phyloP scores from a whole-genome alignment of 768 basidiomycete species.

The Suillus decipiens region DNA sequence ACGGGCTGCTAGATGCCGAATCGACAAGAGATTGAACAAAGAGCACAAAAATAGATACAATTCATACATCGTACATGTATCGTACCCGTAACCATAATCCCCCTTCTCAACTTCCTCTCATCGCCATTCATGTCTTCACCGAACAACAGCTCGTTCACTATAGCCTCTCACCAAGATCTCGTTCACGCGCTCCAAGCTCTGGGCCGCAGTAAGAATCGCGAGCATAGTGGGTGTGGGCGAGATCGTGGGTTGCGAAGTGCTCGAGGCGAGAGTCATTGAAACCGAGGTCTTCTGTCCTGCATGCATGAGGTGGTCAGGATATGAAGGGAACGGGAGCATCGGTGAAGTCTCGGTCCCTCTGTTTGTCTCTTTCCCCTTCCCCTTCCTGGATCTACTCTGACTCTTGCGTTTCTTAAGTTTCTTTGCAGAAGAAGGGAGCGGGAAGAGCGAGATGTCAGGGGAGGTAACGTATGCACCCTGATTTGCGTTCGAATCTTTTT shows the following conservation, averaged over 20 bases:
- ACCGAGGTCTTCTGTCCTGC: slow-evolving; percentile 12
- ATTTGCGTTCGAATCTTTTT: background rate
- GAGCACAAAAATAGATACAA: background rate
- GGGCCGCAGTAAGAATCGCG: slow-evolving; percentile 22
- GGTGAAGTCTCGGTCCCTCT: slow-evolving; percentile 10
- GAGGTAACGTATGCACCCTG: slow-evolving; percentile 4
- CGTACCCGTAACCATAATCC: background rate
- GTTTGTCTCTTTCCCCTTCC: background rate
- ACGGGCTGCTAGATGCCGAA: background rate
- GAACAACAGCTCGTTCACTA: slow-evolving; percentile 16
- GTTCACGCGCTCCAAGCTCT: slow-evolving; percentile 34
- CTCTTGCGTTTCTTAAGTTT: slow-evolving; percentile 13
- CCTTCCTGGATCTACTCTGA: slow-evolving; percentile 6
- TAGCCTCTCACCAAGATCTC: slow-evolving; percentile 40
- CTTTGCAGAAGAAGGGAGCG: slow-evolving; percentile 18
- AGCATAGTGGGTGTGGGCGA: slow-evolving; percentile 28
- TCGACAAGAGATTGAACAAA: background rate
- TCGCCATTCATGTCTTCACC: slow-evolving; percentile 5
- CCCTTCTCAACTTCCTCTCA: slow-evolving; percentile 1
- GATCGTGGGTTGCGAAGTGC: slow-evolving; percentile 12
- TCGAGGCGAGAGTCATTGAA: slow-evolving; percentile 11
- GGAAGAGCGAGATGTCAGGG: slow-evolving; percentile 21
- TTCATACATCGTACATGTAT: background rate
- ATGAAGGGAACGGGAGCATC: slow-evolving; percentile 26
- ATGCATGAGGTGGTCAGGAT: slow-evolving; percentile 16